A percentile compares a stretch with the other conserved stretches of the same genome.
phyloP scores from a whole-genome alignment of 2,329 filamentous ascomycete species.

The Neocatenulostroma microsporum region DNA sequence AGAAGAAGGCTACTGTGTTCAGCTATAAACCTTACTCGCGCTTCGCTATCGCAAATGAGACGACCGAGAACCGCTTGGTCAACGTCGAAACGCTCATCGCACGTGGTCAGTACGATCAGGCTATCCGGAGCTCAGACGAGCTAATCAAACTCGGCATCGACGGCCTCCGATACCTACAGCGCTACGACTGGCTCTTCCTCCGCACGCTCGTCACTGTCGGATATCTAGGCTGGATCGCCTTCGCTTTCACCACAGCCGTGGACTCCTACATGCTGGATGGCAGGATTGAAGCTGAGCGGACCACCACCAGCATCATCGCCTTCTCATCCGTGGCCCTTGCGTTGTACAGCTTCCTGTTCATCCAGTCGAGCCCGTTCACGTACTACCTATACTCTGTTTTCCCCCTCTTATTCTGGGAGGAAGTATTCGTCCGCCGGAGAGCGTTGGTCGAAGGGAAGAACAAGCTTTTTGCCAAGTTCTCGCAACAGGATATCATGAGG shows the following conservation, averaged over 20 bases:
- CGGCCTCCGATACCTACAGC: conserved; percentile 88
- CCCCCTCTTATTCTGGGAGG: conserved; percentile 93
- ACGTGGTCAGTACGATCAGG: conserved; percentile 59
- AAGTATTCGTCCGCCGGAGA: conserved; percentile 70
- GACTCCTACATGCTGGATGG: conserved; percentile 79
- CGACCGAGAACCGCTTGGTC: conserved; percentile 58
- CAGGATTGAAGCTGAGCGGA: conserved; percentile 56
- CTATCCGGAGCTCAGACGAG: conserved; percentile 68
- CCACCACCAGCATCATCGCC: conserved; percentile 49
- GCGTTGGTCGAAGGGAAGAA: conserved; percentile 60
- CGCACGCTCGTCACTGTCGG: conserved; percentile 80
- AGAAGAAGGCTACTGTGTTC: conserved; percentile 68
- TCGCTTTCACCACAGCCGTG: conserved; percentile 79
- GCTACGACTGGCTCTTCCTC: conserved; percentile 96
- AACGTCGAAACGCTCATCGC: conserved; percentile 63
- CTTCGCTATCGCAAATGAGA: conserved; percentile 56
- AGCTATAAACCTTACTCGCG: conserved; percentile 68
- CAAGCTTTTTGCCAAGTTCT: conserved; percentile 61
- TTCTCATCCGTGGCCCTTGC: conserved; percentile 70
- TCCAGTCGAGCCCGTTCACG: conserved; percentile 69
- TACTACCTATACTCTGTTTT: conserved; percentile 94
- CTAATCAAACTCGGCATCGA: conserved; percentile 70
- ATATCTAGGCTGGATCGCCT: conserved; percentile 93
- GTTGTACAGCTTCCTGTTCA: conserved; percentile 69
- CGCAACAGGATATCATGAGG: conserved; percentile 49